A percentile compares a stretch with the other conserved stretches of the same genome.
Conservation (phyloP, 73 alveolate species). For the Uronychia binucleata region DNA sequence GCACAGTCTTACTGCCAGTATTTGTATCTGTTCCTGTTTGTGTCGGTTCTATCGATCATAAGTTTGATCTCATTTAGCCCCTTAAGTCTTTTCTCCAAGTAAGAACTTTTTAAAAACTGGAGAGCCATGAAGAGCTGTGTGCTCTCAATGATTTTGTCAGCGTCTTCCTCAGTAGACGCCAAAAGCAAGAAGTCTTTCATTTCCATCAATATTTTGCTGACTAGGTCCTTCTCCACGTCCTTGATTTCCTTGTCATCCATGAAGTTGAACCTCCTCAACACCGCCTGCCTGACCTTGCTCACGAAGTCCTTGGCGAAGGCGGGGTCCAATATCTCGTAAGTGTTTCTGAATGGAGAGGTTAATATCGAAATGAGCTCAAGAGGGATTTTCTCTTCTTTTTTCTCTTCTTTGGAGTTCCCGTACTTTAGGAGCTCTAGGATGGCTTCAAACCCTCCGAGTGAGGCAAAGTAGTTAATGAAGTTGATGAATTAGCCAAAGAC, state of each 20-base stretch:
- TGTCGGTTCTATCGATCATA: slow-evolving; percentile 47
- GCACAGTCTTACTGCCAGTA: slow-evolving; percentile 13
- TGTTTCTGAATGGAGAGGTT: slow-evolving; percentile 44
- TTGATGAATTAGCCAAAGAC: slow-evolving; percentile 50
- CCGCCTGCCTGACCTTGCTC: slow-evolving; percentile 10
- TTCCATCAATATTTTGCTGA: slow-evolving; percentile 29
- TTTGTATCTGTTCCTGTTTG: slow-evolving; percentile 10
- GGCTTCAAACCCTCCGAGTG: slow-evolving; percentile 66
- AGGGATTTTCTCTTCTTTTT: slow-evolving; percentile 59
- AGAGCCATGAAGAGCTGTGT: slow-evolving; percentile 50
- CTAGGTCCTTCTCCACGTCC: slow-evolving; percentile 58
- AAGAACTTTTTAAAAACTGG: slow-evolving; percentile 45
- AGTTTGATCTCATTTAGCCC: slow-evolving; percentile 66
- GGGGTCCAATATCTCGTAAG: slow-evolving; percentile 31
- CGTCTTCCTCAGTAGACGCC: slow-evolving; percentile 22
- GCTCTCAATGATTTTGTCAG: slow-evolving; percentile 51
- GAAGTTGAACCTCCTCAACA: slow-evolving; percentile 32
- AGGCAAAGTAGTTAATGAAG: slow-evolving; percentile 55
- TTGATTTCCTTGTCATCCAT: slow-evolving; percentile 67
- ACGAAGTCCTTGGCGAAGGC: slow-evolving; percentile 35
- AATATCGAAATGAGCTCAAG: slow-evolving; percentile 32
- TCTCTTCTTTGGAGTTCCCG: slow-evolving; percentile 3
- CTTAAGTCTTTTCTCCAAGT: slow-evolving; percentile 61
- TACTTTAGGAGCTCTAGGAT: slow-evolving; percentile 28
- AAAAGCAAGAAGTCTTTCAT: slow-evolving; percentile 50